phyloP scores from a whole-genome alignment of 768 basidiomycete genomes.

The Cystofilobasidium bisporidii region DNA sequence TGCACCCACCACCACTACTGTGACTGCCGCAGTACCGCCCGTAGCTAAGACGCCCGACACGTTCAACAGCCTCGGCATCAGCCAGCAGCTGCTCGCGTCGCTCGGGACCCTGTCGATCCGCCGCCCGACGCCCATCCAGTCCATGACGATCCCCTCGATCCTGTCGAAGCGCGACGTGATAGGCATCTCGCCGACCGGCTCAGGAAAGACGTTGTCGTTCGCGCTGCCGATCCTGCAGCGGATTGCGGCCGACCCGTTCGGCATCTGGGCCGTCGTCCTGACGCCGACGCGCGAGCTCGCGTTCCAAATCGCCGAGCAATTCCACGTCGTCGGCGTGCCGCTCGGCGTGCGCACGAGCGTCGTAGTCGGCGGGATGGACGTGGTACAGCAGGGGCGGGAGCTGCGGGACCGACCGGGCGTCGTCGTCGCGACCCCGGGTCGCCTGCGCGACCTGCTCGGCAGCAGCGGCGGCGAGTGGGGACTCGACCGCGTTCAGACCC shows the following conservation, averaged over 20 bases:
- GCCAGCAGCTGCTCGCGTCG: conserved; percentile 51
- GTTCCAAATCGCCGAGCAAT: conserved; percentile 95
- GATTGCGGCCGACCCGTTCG: conserved; percentile 80
- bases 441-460: conserved; percentile 79
- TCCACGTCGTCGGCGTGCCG: conserved; percentile 74
- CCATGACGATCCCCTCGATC: conserved; percentile 79
- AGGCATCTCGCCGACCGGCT: conserved; percentile 95
- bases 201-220: conserved; percentile 95
- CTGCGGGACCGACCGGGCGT: conserved; percentile 78
- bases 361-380: conserved; percentile 96
- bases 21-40: too few relatives aligned
- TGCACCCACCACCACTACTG: neutral
- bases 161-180: conserved; percentile 85
- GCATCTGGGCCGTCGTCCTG: conserved; percentile 82
- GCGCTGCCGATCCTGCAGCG: conserved; percentile 88
- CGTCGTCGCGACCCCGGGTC: conserved; percentile 89
- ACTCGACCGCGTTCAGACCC: conserved; percentile 68
- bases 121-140: conserved; percentile 75
- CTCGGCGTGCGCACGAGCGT: conserved; percentile 76
- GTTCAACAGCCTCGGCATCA: conserved; percentile 42
- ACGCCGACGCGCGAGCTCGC: conserved; percentile 95
- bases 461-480: conserved; percentile 74
- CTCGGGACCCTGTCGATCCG: conserved; percentile 75
- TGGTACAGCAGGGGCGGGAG: conserved; percentile 85
- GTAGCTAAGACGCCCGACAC: conserved; percentile 21